A percentile compares a stretch with the other conserved stretches of the same genome.
Conservation (phyloP, 164 flowering plant genomes). For the Chimonanthus praecox region DNA sequence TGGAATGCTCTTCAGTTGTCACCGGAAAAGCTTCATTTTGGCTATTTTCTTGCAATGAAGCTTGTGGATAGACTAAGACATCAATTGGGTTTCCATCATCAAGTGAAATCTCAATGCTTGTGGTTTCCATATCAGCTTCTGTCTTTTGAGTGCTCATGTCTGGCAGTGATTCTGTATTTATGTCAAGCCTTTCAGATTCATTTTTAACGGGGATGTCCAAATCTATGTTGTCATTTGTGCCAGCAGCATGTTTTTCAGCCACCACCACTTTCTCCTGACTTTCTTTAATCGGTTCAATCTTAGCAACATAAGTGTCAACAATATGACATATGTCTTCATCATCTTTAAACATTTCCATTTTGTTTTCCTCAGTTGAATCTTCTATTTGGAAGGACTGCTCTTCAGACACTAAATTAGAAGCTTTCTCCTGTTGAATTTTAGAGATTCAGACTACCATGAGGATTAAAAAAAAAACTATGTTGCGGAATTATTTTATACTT, state of each 20-base stretch:
- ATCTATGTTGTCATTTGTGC: not conserved
- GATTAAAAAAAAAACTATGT: not conserved
- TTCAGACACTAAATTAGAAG: constrained; percentile 4
- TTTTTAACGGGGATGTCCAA: not conserved
- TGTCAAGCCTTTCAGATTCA: not conserved
- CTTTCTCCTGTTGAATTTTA: constrained; percentile 15
- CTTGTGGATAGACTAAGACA: not conserved
- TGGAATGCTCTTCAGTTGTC: constrained; percentile 5
- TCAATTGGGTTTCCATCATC: not conserved
- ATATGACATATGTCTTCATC: constrained; percentile 8
- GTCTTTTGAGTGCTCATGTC: not conserved
- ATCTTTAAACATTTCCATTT: constrained; percentile 6
- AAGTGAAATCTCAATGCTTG: not conserved
- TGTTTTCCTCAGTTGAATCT: constrained; percentile 9
- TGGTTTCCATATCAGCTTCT: not conserved
- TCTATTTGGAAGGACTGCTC: constrained; percentile 10
- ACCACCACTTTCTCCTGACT: constrained; percentile 5
- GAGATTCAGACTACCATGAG: not conserved
- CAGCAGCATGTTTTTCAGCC: not conserved
- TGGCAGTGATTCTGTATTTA: not conserved
- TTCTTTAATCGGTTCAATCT: constrained; percentile 15
- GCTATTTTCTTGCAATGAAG: not conserved
- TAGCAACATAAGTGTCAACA: not conserved
- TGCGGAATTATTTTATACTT: no score
- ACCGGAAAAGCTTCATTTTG: constrained; percentile 1